phyloP scores from a whole-genome alignment of 1,284 basidiomycete species.

The Cutaneotrichosporon spelunceum region DNA sequence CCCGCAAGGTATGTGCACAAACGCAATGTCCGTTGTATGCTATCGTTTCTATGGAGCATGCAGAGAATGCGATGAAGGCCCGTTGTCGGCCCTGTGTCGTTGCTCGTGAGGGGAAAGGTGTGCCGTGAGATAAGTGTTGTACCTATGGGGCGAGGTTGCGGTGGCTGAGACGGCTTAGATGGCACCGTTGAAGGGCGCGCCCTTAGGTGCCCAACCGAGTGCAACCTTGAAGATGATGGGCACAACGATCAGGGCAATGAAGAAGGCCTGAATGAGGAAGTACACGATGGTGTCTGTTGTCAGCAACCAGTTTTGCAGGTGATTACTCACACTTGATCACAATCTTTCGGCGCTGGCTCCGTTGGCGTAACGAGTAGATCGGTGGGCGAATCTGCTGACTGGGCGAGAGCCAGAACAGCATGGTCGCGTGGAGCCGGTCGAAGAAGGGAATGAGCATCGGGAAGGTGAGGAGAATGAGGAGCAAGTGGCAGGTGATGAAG shows the following conservation, averaged over 20 bases:
- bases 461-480: slow-evolving; percentile 71
- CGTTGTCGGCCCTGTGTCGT: not conserved
- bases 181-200: slow-evolving; percentile 37
- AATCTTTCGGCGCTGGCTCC: slow-evolving; percentile 79
- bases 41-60: slow-evolving; percentile 14
- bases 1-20: slow-evolving; percentile 7
- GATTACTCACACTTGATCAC: slow-evolving; percentile 56
- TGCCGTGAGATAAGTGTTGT: not conserved
- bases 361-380: slow-evolving; percentile 84
- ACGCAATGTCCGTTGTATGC: slow-evolving; percentile 12
- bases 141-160: not conserved
- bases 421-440: slow-evolving; percentile 84
- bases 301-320: slow-evolving; percentile 4
- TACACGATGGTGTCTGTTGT: slow-evolving; percentile 68
- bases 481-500: slow-evolving; percentile 55
- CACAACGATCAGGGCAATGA: slow-evolving; percentile 62
- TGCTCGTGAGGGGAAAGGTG: slow-evolving; percentile 3
- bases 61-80: slow-evolving; percentile 4
- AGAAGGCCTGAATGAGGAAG: slow-evolving; percentile 66
- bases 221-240: slow-evolving; percentile 59
- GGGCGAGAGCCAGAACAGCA: slow-evolving; percentile 64
- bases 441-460: slow-evolving; percentile 82
- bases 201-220: slow-evolving; percentile 60
- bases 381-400: slow-evolving; percentile 86
- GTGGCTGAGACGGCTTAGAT: slow-evolving; percentile 31